Evolutionary conservation across 2,329 filamentous ascomycete genomes (phyloP).

Genomic region (Emergomyces africanus): DNA sequence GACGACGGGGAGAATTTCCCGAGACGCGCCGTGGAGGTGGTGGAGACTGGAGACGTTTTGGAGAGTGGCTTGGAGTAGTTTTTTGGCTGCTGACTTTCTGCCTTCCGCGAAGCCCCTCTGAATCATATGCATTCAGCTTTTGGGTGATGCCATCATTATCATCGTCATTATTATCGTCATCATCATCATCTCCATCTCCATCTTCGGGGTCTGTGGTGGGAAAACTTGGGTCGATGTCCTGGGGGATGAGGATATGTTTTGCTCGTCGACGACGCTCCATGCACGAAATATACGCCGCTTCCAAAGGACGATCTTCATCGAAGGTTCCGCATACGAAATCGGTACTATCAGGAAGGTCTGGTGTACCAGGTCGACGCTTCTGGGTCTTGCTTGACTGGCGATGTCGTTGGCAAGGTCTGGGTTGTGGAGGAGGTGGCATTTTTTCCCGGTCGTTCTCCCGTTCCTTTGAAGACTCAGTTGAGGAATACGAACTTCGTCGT

Average conservation of each 20-base stretch:
- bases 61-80: slow-evolving; percentile 45
- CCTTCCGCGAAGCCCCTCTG: slow-evolving; percentile 36
- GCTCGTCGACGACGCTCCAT: slow-evolving; percentile 68
- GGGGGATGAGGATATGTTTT: slow-evolving; percentile 74
- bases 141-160: slow-evolving; percentile 43
- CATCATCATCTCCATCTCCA: slow-evolving; percentile 58
- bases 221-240: slow-evolving; percentile 96
- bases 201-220: slow-evolving; percentile 87
- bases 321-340: slow-evolving; percentile 98
- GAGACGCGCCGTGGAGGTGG: slow-evolving; percentile 43
- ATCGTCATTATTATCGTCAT: slow-evolving; percentile 33
- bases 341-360: slow-evolving; percentile 88
- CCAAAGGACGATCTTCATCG: slow-evolving; percentile 88
- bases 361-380: slow-evolving; percentile 54
- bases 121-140: slow-evolving; percentile 55
- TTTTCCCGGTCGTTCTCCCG: background rate
- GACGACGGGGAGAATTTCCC: slow-evolving; percentile 57
- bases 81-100: slow-evolving; percentile 36
- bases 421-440: background rate
- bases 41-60: slow-evolving; percentile 47
- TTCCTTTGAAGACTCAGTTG: slow-evolving; percentile 38
- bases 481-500: slow-evolving; percentile 40
- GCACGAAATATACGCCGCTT: slow-evolving; percentile 81
- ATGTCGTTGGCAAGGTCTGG: slow-evolving; percentile 19
- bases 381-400: slow-evolving; percentile 30